Conservation (phyloP, 345 rosid species). For the Euphorbia pulcherrima region DNA sequence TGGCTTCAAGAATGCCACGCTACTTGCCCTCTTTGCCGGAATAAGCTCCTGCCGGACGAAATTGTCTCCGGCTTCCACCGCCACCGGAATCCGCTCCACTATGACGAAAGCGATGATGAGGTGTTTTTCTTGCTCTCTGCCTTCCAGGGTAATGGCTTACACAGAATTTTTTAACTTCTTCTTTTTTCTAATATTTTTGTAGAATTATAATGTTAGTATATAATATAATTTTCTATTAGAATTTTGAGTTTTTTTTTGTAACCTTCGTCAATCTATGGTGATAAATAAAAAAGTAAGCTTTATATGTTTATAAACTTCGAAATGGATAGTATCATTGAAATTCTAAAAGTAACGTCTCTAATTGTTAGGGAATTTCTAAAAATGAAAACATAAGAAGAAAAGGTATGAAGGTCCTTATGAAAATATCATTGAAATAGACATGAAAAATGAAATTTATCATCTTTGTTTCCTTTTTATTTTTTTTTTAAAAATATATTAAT, state of each 20-base stretch:
- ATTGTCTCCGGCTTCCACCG: slow-evolving; percentile 29
- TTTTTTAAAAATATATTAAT: too few species aligned
- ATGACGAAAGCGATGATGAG: slow-evolving; percentile 46
- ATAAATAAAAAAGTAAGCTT: too few species aligned
- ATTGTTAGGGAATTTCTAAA: neutral
- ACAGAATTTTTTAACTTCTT: slow-evolving; percentile 16
- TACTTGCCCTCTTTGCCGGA: slow-evolving; percentile 54
- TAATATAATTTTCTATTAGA: too few species aligned
- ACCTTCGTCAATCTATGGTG: too few species aligned
- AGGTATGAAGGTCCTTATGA: too few species aligned
- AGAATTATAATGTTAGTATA: neutral
- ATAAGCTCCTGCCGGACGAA: slow-evolving; percentile 44
- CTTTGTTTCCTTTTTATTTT: too few species aligned
- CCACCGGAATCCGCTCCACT: slow-evolving; percentile 8
- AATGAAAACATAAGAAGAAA: neutral
- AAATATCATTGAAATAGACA: too few species aligned
- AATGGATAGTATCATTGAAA: too few species aligned
- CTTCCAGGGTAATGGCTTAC: slow-evolving; percentile 34
- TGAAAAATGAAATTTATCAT: neutral
- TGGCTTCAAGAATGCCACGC: slow-evolving; percentile 40
- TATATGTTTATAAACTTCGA: too few species aligned
- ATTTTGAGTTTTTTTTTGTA: too few species aligned
- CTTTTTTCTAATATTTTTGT: slow-evolving; percentile 17
- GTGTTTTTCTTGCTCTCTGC: slow-evolving; percentile 31
- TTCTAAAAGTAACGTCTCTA: neutral